A percentile compares a stretch with the other conserved stretches of the same genome.
phyloP scores from a whole-genome alignment of 2,329 filamentous ascomycete genomes.

The Penicillium nordicum region DNA sequence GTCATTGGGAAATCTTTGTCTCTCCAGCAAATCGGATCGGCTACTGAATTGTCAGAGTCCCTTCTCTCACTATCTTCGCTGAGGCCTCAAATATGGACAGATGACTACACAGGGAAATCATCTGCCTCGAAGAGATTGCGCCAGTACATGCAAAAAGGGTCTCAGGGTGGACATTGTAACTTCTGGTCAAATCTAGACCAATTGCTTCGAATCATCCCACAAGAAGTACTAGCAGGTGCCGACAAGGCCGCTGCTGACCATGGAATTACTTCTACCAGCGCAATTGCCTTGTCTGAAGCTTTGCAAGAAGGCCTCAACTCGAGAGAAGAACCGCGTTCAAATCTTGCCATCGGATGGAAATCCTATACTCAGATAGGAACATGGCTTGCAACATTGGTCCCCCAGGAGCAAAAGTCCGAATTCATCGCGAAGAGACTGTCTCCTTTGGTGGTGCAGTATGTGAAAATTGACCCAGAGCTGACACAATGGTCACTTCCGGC shows the following conservation, averaged over 20 bases:
- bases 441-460: conserved; percentile 54
- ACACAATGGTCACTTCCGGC: conserved; percentile 51
- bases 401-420: conserved; percentile 46
- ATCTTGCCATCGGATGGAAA: conserved; percentile 67
- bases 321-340: conserved; percentile 70
- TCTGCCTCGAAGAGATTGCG: conserved; percentile 58
- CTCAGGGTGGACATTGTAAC: conserved; percentile 66
- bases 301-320: conserved; percentile 68
- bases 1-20: conserved; percentile 73
- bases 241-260: conserved; percentile 24
- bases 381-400: conserved; percentile 50
- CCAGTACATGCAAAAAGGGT: conserved; percentile 76
- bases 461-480: conserved; percentile 46
- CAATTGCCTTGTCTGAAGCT: conserved; percentile 61
- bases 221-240: conserved; percentile 41
- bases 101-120: conserved; percentile 58
- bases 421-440: conserved; percentile 49
- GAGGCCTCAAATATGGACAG: conserved; percentile 71
- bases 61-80: conserved; percentile 63
- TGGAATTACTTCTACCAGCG: conserved; percentile 45
- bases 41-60: conserved; percentile 65
- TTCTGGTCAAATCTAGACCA: conserved; percentile 70
- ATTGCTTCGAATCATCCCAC: conserved; percentile 58
- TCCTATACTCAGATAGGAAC: conserved; percentile 66
- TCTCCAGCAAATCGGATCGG: conserved; percentile 69